Evolutionary conservation across 495 filamentous ascomycete species (phyloP).

Genomic region (Pseudomonodictys pantanalensis): DNA sequence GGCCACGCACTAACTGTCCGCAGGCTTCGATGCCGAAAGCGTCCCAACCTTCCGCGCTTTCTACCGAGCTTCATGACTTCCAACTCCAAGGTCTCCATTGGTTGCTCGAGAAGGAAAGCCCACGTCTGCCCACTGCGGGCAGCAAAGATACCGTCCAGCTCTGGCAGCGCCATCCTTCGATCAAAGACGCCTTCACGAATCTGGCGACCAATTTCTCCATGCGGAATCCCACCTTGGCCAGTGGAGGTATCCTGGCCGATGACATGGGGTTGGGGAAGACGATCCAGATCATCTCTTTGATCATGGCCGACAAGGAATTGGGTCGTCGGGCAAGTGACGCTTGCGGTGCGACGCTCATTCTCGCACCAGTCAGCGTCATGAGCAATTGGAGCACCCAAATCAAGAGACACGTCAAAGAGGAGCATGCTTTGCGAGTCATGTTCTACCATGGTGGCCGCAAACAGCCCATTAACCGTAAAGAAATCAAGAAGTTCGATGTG

Average conservation of each 20-base stretch:
- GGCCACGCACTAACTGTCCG: conserved; percentile 5
- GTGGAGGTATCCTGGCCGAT: conserved; percentile 84
- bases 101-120: conserved; percentile 75
- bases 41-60: conserved; percentile 59
- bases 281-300: conserved; percentile 78
- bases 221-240: conserved; percentile 58
- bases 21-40: conserved; percentile 68
- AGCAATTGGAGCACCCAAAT: conserved; percentile 85
- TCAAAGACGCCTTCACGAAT: conserved; percentile 60
- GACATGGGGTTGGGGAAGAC: conserved; percentile 97
- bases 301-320: conserved; percentile 56
- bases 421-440: conserved; percentile 61
- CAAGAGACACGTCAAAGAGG: conserved; percentile 62
- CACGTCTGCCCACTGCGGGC: conserved; percentile 58
- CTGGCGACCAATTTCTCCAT: conserved; percentile 73
- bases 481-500: conserved; percentile 63
- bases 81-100: conserved; percentile 81
- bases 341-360: conserved; percentile 64
- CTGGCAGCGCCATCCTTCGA: conserved; percentile 60
- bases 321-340: conserved; percentile 38
- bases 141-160: conserved; percentile 70
- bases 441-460: conserved; percentile 72
- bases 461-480: conserved; percentile 48
- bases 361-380: conserved; percentile 84
- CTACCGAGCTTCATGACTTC: conserved; percentile 71